Percentiles rank a stretch among this genome's conserved stretches.
Evolutionary conservation across 805 yeast species (phyloP).

Genomic region (Nadsonia fulvescens): DNA sequence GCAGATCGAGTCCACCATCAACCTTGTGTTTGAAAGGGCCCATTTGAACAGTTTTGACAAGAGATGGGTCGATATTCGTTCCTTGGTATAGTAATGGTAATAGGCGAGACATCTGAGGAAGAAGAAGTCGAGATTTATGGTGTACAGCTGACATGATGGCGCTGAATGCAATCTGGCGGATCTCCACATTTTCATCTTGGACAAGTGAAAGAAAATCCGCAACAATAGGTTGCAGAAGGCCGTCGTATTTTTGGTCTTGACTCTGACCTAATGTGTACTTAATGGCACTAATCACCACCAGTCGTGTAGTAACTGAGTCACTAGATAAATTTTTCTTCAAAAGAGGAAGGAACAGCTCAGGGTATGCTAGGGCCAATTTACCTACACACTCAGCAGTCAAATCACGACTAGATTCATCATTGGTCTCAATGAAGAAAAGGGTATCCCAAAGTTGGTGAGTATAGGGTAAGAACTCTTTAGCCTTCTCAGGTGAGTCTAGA

Average conservation of each 20-base stretch:
- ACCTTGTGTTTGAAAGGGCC: slow-evolving; percentile 76
- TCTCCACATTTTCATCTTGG: slow-evolving; percentile 26
- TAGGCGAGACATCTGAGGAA: slow-evolving; percentile 27
- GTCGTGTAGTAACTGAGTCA: slow-evolving; percentile 11
- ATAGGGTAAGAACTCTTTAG: no score
- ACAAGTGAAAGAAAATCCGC: slow-evolving; percentile 15
- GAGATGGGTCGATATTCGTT: slow-evolving; percentile 34
- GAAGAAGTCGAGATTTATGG: slow-evolving; percentile 30
- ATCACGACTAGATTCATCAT: slow-evolving; percentile 7
- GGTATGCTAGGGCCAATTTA: slow-evolving; percentile 13
- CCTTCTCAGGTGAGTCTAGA: no score
- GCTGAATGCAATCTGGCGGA: slow-evolving; percentile 41
- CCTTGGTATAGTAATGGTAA: slow-evolving; percentile 37
- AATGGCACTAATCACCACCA: slow-evolving; percentile 20
- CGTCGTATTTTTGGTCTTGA: slow-evolving; percentile 10
- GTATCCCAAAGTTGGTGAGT: no score
- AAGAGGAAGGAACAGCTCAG: slow-evolving; percentile 17
- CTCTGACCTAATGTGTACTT: slow-evolving; percentile 21
- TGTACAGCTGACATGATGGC: slow-evolving; percentile 43
- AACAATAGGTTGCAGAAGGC: slow-evolving; percentile 13
- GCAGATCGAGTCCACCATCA: slow-evolving; percentile 57
- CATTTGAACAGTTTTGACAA: slow-evolving; percentile 36
- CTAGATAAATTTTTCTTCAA: slow-evolving; percentile 14
- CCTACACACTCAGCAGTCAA: slow-evolving; percentile 14
- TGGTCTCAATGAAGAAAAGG: slow-evolving; percentile 8